Percentiles rank a stretch among this genome's conserved stretches.
Conservation (phyloP, 768 basidiomycete genomes). For the Lactarius deliciosus region DNA sequence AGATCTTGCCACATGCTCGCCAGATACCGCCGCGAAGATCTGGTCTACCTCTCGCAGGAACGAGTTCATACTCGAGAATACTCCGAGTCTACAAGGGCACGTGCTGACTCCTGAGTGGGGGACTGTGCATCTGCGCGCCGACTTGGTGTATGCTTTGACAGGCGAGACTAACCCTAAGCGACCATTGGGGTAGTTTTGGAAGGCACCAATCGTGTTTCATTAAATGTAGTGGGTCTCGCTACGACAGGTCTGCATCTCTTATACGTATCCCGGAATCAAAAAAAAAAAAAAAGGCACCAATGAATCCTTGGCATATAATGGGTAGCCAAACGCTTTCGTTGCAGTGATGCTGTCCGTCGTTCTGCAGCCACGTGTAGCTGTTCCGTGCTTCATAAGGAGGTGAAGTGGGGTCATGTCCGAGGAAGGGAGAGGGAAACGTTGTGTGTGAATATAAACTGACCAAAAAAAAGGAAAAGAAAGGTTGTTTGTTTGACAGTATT, state of each 20-base stretch:
- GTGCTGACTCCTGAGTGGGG: constrained; percentile 88
- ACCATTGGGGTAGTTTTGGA: background rate
- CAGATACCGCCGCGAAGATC: constrained; percentile 95
- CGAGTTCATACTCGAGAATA: constrained; percentile 89
- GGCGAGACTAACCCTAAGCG: constrained; percentile 49
- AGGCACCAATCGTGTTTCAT: no score
- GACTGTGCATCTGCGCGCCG: constrained; percentile 98
- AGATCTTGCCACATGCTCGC: constrained; percentile 94
- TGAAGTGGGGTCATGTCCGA: background rate
- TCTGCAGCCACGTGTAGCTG: background rate
- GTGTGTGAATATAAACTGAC: no score
- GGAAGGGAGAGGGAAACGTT: no score
- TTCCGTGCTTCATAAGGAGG: background rate
- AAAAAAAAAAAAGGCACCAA: constrained; percentile 50
- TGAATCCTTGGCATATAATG: background rate
- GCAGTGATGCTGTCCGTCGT: no score
- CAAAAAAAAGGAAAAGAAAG: no score
- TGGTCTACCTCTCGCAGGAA: constrained; percentile 89
- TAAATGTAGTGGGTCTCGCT: no score
- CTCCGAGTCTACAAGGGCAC: constrained; percentile 83
- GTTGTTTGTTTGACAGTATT: background rate
- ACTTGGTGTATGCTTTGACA: constrained; percentile 96
- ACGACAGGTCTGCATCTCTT: no score
- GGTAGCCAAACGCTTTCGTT: background rate
- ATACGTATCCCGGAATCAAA: no score